A percentile compares a stretch with the other conserved stretches of the same genome.
phyloP scores from a whole-genome alignment of 116 monocot species.

The Cymodocea nodosa region DNA sequence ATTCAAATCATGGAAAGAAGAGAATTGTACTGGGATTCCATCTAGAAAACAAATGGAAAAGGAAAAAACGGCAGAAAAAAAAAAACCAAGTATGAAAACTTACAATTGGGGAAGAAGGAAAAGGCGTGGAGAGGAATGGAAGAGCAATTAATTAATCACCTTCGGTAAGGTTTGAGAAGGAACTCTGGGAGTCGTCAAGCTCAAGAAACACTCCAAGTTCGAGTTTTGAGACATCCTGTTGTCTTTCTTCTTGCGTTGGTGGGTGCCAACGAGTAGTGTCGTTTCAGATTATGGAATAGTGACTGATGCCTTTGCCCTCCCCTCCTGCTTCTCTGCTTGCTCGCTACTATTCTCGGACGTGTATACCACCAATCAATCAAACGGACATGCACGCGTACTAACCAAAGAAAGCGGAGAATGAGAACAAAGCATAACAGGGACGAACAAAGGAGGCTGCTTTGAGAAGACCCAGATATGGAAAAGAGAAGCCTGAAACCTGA shows the following conservation, averaged over 20 bases:
- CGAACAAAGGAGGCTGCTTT: neutral
- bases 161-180: slow-evolving; percentile 13
- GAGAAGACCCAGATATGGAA: neutral
- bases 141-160: slow-evolving; percentile 2
- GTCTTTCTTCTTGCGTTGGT: neutral
- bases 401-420: neutral
- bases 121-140: neutral
- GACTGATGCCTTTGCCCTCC: neutral
- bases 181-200: slow-evolving; percentile 14
- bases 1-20: neutral
- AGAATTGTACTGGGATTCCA: neutral
- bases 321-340: neutral
- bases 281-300: neutral
- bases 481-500: neutral
- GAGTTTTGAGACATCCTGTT: slow-evolving; percentile 7
- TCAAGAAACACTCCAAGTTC: slow-evolving; percentile 14
- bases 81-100: neutral
- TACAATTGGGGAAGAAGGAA: neutral
- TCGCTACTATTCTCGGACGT: neutral
- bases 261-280: neutral
- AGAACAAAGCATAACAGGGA: neutral
- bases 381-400: neutral
- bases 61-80: neutral
- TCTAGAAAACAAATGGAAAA: neutral
- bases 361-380: neutral